Percentiles rank a stretch among this genome's conserved stretches.
Evolutionary conservation across 2,329 filamentous ascomycete genomes (phyloP).

Genomic region (Sporothrix dimorphospora): DNA sequence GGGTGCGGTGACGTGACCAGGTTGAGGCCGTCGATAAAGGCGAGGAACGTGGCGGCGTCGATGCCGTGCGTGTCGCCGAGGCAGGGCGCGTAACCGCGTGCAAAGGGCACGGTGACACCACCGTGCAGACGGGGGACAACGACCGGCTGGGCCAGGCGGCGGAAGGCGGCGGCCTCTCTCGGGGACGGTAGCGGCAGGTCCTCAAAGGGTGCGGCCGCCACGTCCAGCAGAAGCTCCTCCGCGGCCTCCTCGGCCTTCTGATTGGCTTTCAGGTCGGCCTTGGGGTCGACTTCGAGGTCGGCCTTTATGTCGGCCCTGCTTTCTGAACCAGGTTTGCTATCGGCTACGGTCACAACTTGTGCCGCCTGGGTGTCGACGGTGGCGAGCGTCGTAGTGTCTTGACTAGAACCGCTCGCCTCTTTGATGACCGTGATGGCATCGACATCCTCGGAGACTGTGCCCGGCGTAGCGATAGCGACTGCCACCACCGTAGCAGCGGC

Average conservation of each 20-base stretch:
- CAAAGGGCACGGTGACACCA: conserved; percentile 35
- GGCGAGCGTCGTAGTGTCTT: neutral
- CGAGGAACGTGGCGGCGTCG: conserved; percentile 37
- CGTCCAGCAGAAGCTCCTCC: conserved; percentile 21
- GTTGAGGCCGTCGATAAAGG: conserved; percentile 45
- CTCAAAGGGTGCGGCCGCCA: conserved; percentile 1
- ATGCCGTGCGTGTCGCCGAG: conserved; percentile 36
- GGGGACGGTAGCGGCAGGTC: neutral
- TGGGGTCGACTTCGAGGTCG: neutral
- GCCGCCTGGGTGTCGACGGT: neutral
- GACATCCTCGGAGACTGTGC: neutral
- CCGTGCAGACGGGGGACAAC: conserved; percentile 17
- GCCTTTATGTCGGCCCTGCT: neutral
- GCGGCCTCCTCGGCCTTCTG: conserved; percentile 7
- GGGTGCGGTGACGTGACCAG: conserved; percentile 41
- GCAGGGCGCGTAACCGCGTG: conserved; percentile 37
- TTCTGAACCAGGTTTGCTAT: neutral
- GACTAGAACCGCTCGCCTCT: neutral
- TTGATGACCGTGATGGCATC: neutral
- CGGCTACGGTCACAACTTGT: neutral
- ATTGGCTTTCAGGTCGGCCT: neutral
- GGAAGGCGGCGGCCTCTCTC: neutral
- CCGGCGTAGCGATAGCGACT: no score
- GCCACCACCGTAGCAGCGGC: neutral
- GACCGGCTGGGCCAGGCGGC: conserved; percentile 9